Conservation (phyloP, 805 yeast species). For the Priceomyces medius region DNA sequence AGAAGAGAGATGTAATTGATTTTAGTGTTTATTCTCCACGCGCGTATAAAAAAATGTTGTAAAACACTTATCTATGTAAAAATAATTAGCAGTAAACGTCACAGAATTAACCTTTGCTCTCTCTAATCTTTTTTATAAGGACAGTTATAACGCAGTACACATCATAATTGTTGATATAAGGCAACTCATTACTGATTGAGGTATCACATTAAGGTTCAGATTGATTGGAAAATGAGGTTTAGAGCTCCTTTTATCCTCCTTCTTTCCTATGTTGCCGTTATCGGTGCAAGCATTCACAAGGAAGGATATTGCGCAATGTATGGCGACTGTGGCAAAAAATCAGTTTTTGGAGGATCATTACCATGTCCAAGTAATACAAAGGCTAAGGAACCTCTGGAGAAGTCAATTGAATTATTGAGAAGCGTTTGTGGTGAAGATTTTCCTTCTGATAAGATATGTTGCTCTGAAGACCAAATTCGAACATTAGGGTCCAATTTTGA, state of each 20-base stretch:
- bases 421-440: slow-evolving; percentile 76
- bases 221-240: neutral
- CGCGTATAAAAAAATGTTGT: too few relatives aligned
- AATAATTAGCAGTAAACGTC: too few relatives aligned
- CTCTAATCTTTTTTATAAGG: too few relatives aligned
- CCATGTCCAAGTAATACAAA: slow-evolving; percentile 68
- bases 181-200: too few relatives aligned
- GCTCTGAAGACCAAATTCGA: slow-evolving; percentile 61
- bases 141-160: too few relatives aligned
- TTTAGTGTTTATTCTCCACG: too few relatives aligned
- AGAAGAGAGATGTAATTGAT: too few relatives aligned
- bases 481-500: slow-evolving; percentile 53
- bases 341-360: slow-evolving; percentile 72
- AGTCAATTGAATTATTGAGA: slow-evolving; percentile 45
- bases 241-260: neutral
- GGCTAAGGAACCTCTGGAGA: slow-evolving; percentile 48
- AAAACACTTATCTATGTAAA: too few relatives aligned
- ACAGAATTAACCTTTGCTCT: too few relatives aligned
- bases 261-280: neutral
- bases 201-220: too few relatives aligned
- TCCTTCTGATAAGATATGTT: slow-evolving; percentile 58
- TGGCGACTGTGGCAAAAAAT: slow-evolving; percentile 73
- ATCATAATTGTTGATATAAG: too few relatives aligned
- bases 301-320: slow-evolving; percentile 56
- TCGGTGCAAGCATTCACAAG: slow-evolving; percentile 20